A percentile compares a stretch with the other conserved stretches of the same genome.
These are phyloP conservation scores for Blastobotrys arbuscula DNA, from an alignment of 1,139 yeast species.

Conservation along the genomic window DNA sequence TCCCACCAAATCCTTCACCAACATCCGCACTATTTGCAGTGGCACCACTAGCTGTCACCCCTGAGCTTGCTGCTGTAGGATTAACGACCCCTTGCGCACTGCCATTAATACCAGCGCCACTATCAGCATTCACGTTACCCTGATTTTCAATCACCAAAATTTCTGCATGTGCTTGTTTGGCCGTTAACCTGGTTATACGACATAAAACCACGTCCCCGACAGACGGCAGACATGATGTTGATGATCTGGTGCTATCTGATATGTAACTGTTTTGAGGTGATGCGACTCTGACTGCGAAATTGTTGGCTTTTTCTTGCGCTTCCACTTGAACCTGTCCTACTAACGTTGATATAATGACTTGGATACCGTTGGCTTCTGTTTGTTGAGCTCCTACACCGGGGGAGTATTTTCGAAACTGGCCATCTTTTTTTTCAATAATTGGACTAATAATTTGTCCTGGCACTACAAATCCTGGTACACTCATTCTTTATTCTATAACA, in stretches of 20 bases:
- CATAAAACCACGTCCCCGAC: conserved; percentile 84
- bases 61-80: conserved; percentile 37
- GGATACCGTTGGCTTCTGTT: conserved; percentile 19
- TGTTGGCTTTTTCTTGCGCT: conserved; percentile 6
- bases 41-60: conserved; percentile 43
- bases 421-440: conserved; percentile 31
- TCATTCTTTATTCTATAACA: conserved; percentile 14
- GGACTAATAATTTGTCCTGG: conserved; percentile 75
- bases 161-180: conserved; percentile 74
- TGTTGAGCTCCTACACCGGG: conserved; percentile 45
- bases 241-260: conserved; percentile 25
- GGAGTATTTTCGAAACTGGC: conserved; percentile 36
- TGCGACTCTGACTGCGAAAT: not conserved
- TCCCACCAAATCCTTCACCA: conserved; percentile 89
- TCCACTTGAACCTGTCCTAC: conserved; percentile 48
- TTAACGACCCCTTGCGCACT: conserved; percentile 33
- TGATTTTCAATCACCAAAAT: conserved; percentile 71
- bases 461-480: conserved; percentile 45
- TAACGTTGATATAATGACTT: conserved; percentile 59
- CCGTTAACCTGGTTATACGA: conserved; percentile 59
- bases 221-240: conserved; percentile 54
- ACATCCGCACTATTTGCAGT: conserved; percentile 53
- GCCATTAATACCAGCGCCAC: conserved; percentile 65
- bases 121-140: conserved; percentile 54
- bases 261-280: conserved; percentile 24